Evolutionary conservation across 139 green algal species (phyloP).

Genomic region (Volvox reticuliferus): DNA sequence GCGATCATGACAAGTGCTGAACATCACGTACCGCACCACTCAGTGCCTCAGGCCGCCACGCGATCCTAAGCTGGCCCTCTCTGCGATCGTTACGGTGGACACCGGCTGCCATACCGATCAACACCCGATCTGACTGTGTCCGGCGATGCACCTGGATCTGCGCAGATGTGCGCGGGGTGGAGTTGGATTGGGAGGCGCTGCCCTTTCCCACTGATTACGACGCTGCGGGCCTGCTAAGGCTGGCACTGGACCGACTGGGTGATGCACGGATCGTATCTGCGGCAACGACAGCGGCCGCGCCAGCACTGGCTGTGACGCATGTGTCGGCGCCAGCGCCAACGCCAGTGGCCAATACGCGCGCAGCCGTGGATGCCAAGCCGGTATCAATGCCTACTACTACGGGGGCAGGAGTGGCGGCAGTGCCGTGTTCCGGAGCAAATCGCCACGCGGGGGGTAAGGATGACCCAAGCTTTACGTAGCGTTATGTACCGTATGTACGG

Average conservation of each 20-base stretch:
- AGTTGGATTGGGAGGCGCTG: slow-evolving; percentile 27
- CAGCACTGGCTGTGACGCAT: background rate
- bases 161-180: background rate
- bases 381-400: background rate
- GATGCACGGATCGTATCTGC: background rate
- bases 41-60: background rate
- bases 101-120: too few species aligned
- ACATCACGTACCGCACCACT: too few species aligned
- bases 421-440: too few species aligned
- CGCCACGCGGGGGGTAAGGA: too few species aligned
- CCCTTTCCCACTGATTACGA: slow-evolving; percentile 38
- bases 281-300: background rate
- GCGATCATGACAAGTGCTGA: too few species aligned
- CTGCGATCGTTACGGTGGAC: background rate
- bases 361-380: background rate
- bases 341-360: background rate
- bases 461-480: too few species aligned
- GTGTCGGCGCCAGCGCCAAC: background rate
- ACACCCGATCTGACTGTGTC: background rate
- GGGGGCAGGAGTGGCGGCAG: too few species aligned
- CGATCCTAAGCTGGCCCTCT: background rate
- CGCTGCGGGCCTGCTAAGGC: background rate
- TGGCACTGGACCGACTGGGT: background rate
- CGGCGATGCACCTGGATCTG: background rate
- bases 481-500: too few species aligned